These are phyloP conservation scores for Elongisporangium undulatum DNA, from an alignment of 352 stramenopile species.

Conservation along the genomic window DNA sequence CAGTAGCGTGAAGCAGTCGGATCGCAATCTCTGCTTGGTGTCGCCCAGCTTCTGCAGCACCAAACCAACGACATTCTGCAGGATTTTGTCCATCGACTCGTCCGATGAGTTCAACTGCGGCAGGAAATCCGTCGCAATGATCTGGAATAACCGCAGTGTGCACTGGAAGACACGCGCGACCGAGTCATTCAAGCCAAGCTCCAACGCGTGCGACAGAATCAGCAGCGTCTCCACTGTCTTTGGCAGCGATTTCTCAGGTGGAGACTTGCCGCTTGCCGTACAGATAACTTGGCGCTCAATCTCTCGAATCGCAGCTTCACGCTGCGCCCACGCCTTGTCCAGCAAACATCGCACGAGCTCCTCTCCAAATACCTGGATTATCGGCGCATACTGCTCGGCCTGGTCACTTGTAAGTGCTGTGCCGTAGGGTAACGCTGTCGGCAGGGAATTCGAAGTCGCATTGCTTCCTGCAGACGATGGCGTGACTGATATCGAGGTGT, in stretches of 20 bases:
- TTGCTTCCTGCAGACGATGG: constrained; percentile 10
- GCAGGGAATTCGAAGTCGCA: constrained; percentile 18
- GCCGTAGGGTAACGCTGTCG: constrained; percentile 57
- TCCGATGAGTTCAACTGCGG: constrained; percentile 37
- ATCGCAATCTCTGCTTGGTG: constrained; percentile 66
- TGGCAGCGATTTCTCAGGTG: constrained; percentile 35
- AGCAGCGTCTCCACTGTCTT: constrained; percentile 57
- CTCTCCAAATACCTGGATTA: constrained; percentile 65
- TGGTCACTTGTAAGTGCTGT: constrained; percentile 63
- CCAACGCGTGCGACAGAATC: constrained; percentile 51
- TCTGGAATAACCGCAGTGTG: constrained; percentile 60
- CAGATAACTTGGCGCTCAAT: constrained; percentile 64
- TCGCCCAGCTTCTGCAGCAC: constrained; percentile 76
- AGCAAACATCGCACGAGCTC: constrained; percentile 71
- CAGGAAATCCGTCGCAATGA: constrained; percentile 70
- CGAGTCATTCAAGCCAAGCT: constrained; percentile 70
- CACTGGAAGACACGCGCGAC: constrained; percentile 80
- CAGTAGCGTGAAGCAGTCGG: constrained; percentile 68
- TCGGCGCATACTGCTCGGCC: constrained; percentile 31
- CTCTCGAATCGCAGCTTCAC: constrained; percentile 68
- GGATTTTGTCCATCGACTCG: constrained; percentile 50
- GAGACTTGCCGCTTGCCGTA: constrained; percentile 37
- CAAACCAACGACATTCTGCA: constrained; percentile 50
- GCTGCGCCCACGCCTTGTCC: constrained; percentile 76
- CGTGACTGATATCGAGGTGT: constrained; percentile 37